Evolutionary conservation across 75 land plant species (phyloP).

Genomic region (Picea sitchensis): DNA sequence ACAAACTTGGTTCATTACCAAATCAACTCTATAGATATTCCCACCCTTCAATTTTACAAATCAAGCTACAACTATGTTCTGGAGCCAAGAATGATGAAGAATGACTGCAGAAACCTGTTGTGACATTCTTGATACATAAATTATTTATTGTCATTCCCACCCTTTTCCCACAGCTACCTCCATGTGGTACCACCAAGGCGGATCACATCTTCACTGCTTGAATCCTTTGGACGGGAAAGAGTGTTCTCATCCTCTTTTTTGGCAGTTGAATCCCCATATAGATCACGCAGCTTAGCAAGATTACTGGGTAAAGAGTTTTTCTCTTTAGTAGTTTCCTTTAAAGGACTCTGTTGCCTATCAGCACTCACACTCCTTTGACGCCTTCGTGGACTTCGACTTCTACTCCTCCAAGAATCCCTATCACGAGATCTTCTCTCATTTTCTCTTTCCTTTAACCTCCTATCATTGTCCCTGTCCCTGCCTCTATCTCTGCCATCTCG

Average conservation of each 20-base stretch:
- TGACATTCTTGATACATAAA: too few species aligned
- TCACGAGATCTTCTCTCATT: conserved; percentile 45
- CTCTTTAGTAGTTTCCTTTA: conserved; percentile 30
- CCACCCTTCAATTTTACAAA: too few species aligned
- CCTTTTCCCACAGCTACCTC: conserved; percentile 41
- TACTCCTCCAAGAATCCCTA: conserved; percentile 38
- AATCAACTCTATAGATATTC: too few species aligned
- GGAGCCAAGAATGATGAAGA: too few species aligned
- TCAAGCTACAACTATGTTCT: too few species aligned
- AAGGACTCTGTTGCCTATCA: conserved; percentile 32
- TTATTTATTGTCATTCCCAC: too few species aligned
- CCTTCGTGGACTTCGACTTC: conserved; percentile 49
- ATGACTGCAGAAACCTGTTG: too few species aligned
- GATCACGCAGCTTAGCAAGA: conserved; percentile 80
- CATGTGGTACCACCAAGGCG: conserved; percentile 85
- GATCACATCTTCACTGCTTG: conserved; percentile 78
- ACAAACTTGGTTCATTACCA: too few species aligned
- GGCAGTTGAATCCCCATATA: conserved; percentile 74
- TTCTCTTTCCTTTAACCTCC: conserved; percentile 10
- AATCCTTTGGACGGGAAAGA: conserved; percentile 33
- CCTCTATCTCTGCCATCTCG: conserved; percentile 34
- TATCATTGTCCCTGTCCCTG: conserved; percentile 21
- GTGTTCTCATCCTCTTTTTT: conserved; percentile 27
- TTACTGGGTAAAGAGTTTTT: conserved; percentile 38
- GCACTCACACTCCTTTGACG: conserved; percentile 9